Conservation (phyloP, 1,284 basidiomycete species). For the Cutaneotrichosporon cutaneum region DNA sequence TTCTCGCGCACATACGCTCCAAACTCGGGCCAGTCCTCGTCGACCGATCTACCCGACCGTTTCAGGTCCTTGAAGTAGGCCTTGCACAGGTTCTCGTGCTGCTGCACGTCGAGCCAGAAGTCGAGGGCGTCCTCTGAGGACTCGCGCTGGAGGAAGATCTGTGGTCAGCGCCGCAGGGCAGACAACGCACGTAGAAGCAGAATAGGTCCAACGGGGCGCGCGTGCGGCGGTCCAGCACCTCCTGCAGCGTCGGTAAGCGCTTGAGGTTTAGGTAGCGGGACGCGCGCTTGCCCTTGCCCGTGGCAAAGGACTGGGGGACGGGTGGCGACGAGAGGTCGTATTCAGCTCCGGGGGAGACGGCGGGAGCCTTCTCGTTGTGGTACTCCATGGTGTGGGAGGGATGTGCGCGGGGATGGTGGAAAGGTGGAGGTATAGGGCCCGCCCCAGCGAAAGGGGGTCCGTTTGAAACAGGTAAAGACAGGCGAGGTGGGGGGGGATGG, state of each 20-base stretch:
- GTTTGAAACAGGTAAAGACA: conserved; percentile 3
- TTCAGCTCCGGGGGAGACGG: not conserved
- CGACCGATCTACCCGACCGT: conserved; percentile 84
- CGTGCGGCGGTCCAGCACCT: conserved; percentile 82
- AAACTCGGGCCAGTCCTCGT: conserved; percentile 97
- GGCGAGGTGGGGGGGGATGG: not conserved
- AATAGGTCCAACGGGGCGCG: conserved; percentile 94
- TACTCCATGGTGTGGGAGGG: conserved; percentile 8
- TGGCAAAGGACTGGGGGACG: not conserved
- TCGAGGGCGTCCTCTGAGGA: conserved; percentile 92
- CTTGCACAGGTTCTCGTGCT: conserved; percentile 96
- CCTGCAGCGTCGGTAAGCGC: conserved; percentile 62
- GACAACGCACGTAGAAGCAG: conserved; percentile 83
- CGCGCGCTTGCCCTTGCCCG: conserved; percentile 33
- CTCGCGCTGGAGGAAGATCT: conserved; percentile 82
- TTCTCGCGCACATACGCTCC: conserved; percentile 73
- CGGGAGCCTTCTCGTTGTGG: conserved; percentile 12
- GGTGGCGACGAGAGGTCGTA: not conserved
- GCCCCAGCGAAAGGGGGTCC: not conserved
- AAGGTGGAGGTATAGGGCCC: not conserved
- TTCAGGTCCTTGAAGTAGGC: conserved; percentile 98
- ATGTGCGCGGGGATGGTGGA: not conserved
- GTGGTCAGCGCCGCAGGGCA: not conserved
- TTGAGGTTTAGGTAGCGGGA: conserved; percentile 48
- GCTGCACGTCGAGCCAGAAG: conserved; percentile 98